Conservation (phyloP, 2,329 filamentous ascomycete species). For the Sporothrix schenckii region DNA sequence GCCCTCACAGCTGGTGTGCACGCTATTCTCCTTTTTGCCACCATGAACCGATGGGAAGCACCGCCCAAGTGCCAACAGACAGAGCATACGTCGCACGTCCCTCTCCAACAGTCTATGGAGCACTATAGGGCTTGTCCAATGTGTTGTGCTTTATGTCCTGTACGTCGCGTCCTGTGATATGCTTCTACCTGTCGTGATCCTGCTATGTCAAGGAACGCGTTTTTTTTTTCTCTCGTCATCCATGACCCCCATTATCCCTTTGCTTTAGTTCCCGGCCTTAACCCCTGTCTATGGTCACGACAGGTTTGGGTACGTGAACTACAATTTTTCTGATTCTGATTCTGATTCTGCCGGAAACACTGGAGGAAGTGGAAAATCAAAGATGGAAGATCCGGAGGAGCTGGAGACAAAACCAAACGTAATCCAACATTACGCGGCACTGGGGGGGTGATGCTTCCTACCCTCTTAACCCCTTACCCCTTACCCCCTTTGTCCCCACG, state of each 20-base stretch:
- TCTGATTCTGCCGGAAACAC: no score
- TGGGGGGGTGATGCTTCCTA: neutral
- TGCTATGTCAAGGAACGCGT: slow-evolving; percentile 4
- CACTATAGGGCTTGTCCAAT: slow-evolving; percentile 25
- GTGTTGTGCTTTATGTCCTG: neutral
- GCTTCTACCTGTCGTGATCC: neutral
- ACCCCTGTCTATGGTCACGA: neutral
- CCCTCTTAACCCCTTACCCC: no score
- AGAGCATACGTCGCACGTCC: neutral
- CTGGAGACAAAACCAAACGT: neutral
- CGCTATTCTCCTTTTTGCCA: slow-evolving; percentile 20
- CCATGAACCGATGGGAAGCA: slow-evolving; percentile 22
- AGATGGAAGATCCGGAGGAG: neutral
- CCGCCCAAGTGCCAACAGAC: slow-evolving; percentile 15
- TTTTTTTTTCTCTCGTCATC: neutral
- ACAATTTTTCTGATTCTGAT: neutral
- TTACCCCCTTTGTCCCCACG: slow-evolving; percentile 5
- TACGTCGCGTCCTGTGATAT: neutral
- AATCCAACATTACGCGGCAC: slow-evolving; percentile 15
- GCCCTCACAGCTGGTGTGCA: no score
- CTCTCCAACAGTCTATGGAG: neutral
- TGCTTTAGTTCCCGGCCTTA: slow-evolving; percentile 11
- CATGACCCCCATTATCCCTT: neutral
- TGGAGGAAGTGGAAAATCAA: neutral
- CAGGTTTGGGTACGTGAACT: neutral